phyloP scores from a whole-genome alignment of 2,329 filamentous ascomycete genomes.

The Penicillium sclerotiorum region DNA sequence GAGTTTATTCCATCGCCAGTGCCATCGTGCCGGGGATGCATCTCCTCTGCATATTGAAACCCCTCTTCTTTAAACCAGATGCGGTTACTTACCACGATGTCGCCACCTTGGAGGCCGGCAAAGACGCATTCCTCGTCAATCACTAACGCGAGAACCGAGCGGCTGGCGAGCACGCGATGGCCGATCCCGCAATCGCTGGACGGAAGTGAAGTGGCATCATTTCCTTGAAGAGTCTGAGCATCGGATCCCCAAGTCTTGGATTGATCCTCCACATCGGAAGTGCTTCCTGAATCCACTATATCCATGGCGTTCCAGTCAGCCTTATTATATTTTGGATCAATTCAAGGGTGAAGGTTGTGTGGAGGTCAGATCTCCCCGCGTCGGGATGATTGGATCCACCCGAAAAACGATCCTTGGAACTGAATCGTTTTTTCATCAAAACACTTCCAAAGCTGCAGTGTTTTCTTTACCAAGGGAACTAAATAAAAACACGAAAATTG shows the following conservation, averaged over 20 bases:
- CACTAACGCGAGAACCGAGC: slow-evolving; percentile 69
- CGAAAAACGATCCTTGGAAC: neutral
- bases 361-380: slow-evolving; percentile 11
- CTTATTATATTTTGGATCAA: slow-evolving; percentile 5
- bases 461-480: no score
- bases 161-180: slow-evolving; percentile 45
- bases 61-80: no score
- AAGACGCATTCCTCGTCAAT: slow-evolving; percentile 82
- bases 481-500: no score
- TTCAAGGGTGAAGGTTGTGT: slow-evolving; percentile 7
- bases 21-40: no score
- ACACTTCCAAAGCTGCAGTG: no score
- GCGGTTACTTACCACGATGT: slow-evolving; percentile 68
- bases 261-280: slow-evolving; percentile 40
- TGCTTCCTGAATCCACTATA: slow-evolving; percentile 39
- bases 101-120: slow-evolving; percentile 88
- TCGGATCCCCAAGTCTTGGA: slow-evolving; percentile 37
- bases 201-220: slow-evolving; percentile 23
- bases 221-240: slow-evolving; percentile 23
- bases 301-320: slow-evolving; percentile 36
- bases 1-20: no score
- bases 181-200: slow-evolving; percentile 42
- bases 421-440: neutral
- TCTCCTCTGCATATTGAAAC: no score
- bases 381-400: slow-evolving; percentile 10